A percentile compares a stretch with the other conserved stretches of the same genome.
Conservation (phyloP, 208 protist species). For the Blastocrithidia nonstop region DNA sequence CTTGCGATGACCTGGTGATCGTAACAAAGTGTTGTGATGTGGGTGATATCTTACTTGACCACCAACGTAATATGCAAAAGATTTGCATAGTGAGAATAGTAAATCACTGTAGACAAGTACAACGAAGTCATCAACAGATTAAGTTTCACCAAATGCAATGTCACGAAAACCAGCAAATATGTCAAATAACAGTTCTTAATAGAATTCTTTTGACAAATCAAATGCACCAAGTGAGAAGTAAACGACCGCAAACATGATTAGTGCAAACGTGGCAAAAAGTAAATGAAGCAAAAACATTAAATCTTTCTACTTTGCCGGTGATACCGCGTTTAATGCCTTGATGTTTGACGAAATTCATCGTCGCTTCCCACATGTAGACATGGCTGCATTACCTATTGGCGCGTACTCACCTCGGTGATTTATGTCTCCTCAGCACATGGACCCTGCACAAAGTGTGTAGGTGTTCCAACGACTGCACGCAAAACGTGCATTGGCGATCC, state of each 20-base stretch:
- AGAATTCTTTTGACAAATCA: no score
- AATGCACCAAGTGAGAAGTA: no score
- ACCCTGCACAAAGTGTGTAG: constrained; percentile 54
- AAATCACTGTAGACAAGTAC: no score
- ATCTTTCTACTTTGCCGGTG: constrained; percentile 53
- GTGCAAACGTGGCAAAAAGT: no score
- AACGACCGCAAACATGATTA: no score
- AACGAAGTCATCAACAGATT: no score
- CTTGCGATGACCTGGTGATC: constrained; percentile 18
- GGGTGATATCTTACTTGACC: constrained; percentile 42
- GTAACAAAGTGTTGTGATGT: constrained; percentile 50
- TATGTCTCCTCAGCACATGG: constrained; percentile 34
- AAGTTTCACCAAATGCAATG: no score
- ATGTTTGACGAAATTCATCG: constrained; percentile 35
- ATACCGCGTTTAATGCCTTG: constrained; percentile 26
- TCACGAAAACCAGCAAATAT: no score
- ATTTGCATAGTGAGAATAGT: no score
- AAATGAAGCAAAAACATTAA: no score
- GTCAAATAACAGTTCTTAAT: no score
- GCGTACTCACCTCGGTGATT: constrained; percentile 68
- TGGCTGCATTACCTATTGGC: constrained; percentile 69
- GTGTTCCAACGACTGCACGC: constrained; percentile 44
- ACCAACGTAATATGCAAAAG: not conserved
- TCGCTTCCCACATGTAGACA: constrained; percentile 24
- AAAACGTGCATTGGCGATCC: constrained; percentile 35